These are phyloP conservation scores for Yamadazyma songkhlaensis DNA, from an alignment of 1,139 yeast genomes.

Conservation along the genomic window DNA sequence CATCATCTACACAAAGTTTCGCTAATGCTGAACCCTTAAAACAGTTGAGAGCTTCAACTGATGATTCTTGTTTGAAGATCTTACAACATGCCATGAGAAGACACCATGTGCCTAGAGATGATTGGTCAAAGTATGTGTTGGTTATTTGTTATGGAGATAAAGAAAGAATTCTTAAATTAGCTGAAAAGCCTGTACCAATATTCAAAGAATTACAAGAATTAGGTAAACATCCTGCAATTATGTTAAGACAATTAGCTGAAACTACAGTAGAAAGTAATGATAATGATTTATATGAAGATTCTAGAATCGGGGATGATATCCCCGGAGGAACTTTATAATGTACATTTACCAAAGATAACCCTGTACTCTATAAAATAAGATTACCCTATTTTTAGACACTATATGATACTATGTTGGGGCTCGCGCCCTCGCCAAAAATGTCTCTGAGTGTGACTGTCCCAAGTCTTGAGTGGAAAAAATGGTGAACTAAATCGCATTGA, in stretches of 20 bases:
- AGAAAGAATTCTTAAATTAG: constrained; percentile 77
- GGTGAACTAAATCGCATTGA: constrained; percentile 2
- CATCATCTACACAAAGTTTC: constrained; percentile 3
- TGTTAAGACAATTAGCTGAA: constrained; percentile 78
- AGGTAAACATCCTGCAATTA: constrained; percentile 89
- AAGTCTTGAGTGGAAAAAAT: neutral
- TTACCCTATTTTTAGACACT: no score
- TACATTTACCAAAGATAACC: neutral
- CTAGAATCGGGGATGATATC: constrained; percentile 46
- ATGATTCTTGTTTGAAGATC: constrained; percentile 88
- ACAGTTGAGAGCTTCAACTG: constrained; percentile 83
- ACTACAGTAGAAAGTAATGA: constrained; percentile 31
- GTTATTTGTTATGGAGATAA: constrained; percentile 90
- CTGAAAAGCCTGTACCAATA: constrained; percentile 87
- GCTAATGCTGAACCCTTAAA: constrained; percentile 63
- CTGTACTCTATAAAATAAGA: no score
- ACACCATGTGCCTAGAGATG: constrained; percentile 74
- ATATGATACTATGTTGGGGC: no score
- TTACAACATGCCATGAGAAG: constrained; percentile 87
- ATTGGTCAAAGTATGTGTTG: constrained; percentile 86
- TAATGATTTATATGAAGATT: constrained; percentile 35
- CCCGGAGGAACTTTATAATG: constrained; percentile 52
- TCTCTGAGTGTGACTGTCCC: neutral
- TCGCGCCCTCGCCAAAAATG: neutral
- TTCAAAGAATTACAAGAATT: constrained; percentile 84